These are phyloP conservation scores for Pterocarpus macrocarpus DNA, from an alignment of 306 rosid genomes.

Conservation along the genomic window DNA sequence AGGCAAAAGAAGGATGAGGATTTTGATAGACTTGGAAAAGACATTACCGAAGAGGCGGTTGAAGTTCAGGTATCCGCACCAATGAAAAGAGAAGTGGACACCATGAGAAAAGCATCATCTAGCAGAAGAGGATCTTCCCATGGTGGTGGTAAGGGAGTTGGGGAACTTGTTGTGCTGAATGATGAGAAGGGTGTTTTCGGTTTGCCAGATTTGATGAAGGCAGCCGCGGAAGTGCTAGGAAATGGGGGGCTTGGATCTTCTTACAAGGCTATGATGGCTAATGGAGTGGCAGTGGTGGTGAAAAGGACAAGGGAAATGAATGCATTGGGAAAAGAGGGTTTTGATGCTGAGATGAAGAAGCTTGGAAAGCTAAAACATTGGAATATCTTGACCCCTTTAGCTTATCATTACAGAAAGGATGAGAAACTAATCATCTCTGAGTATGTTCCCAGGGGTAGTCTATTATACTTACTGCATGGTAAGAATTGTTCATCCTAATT, in stretches of 20 bases:
- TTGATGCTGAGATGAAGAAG: slow-evolving; percentile 68
- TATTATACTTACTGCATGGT: slow-evolving; percentile 73
- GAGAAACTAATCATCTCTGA: slow-evolving; percentile 73
- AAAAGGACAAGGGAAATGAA: slow-evolving; percentile 83
- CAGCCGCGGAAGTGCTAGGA: slow-evolving; percentile 83
- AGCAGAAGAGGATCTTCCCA: slow-evolving; percentile 37
- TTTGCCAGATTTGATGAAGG: slow-evolving; percentile 81
- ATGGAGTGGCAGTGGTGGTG: slow-evolving; percentile 85
- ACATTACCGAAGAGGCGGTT: slow-evolving; percentile 31
- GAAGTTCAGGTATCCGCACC: slow-evolving; percentile 60
- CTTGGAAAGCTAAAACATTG: slow-evolving; percentile 55
- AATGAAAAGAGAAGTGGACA: slow-evolving; percentile 43
- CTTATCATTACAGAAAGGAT: slow-evolving; percentile 73
- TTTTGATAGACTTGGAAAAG: background rate
- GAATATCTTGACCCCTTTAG: slow-evolving; percentile 78
- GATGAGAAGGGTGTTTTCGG: slow-evolving; percentile 75
- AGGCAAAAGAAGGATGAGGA: slow-evolving; percentile 40
- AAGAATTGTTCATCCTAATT: slow-evolving; percentile 8
- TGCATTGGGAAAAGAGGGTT: slow-evolving; percentile 66
- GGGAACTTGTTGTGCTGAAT: slow-evolving; percentile 66
- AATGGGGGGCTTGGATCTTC: slow-evolving; percentile 79
- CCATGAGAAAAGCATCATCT: slow-evolving; percentile 26
- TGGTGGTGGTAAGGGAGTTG: slow-evolving; percentile 21
- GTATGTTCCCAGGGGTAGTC: slow-evolving; percentile 72
- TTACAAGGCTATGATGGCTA: slow-evolving; percentile 80